These are phyloP conservation scores for Debaryomyces sp. DNA, from an alignment of 1,139 yeast genomes.

Conservation along the genomic window DNA sequence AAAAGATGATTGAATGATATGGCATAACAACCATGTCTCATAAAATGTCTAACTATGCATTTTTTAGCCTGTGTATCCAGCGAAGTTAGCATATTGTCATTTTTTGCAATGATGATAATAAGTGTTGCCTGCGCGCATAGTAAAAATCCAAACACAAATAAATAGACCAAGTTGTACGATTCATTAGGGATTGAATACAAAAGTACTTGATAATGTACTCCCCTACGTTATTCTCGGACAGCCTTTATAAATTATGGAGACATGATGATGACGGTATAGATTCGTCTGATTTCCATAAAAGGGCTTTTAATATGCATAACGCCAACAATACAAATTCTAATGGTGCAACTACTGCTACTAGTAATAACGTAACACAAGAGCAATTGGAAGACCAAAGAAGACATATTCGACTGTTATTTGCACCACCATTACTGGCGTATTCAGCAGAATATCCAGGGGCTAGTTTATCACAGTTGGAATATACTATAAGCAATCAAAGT, in stretches of 20 bases:
- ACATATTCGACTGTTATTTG: slow-evolving; percentile 30
- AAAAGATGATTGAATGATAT: not conserved
- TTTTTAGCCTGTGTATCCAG: not conserved
- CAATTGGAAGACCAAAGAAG: slow-evolving; percentile 22
- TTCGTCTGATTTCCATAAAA: not conserved
- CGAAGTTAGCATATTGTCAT: not conserved
- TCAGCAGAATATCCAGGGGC: slow-evolving; percentile 57
- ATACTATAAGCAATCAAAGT: slow-evolving; percentile 27
- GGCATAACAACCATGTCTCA: not conserved
- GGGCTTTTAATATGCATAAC: slow-evolving; percentile 2
- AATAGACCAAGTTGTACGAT: not conserved
- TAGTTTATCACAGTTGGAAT: slow-evolving; percentile 31
- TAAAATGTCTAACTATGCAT: not conserved
- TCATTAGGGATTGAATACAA: not conserved
- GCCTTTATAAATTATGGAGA: slow-evolving; percentile 47
- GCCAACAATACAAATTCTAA: slow-evolving; percentile 7
- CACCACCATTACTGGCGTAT: slow-evolving; percentile 58
- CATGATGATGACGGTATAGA: slow-evolving; percentile 12
- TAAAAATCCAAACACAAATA: slow-evolving; percentile 4
- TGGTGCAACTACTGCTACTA: not conserved
- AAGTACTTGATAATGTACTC: slow-evolving; percentile 38
- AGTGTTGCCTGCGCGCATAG: slow-evolving; percentile 2
- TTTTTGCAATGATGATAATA: not conserved
- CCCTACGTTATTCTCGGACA: slow-evolving; percentile 48
- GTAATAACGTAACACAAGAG: slow-evolving; percentile 14